phyloP scores from a whole-genome alignment of 2,329 filamentous ascomycete genomes.

The Fusarium sp. region DNA sequence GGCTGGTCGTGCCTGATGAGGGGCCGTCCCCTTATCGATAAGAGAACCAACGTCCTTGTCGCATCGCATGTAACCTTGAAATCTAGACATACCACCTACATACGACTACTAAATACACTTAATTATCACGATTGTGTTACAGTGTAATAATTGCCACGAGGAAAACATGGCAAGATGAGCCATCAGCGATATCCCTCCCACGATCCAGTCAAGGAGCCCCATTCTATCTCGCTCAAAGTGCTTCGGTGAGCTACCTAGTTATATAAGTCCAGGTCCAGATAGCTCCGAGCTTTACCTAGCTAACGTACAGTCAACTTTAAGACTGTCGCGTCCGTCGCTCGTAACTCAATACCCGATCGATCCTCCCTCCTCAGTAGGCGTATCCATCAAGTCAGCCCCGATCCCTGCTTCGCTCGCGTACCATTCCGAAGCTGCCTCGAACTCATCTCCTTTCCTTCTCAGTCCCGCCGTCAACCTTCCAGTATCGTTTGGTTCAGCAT shows the following conservation, averaged over 20 bases:
- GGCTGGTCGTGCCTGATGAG: neutral
- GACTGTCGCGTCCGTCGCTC: conserved; percentile 83
- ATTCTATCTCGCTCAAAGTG: conserved; percentile 82
- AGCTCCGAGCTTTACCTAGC: neutral
- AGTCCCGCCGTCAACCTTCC: conserved; percentile 81
- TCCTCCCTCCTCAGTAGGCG: conserved; percentile 56
- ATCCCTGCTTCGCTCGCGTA: conserved; percentile 79
- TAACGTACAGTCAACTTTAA: conserved; percentile 48
- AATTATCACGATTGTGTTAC: neutral
- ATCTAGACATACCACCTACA: neutral
- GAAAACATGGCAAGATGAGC: conserved; percentile 56
- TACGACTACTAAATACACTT: neutral
- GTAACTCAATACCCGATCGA: conserved; percentile 74
- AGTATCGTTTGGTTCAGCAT: conserved; percentile 90
- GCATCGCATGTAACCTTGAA: neutral
- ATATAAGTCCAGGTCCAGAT: neutral
- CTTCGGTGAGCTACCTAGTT: conserved; percentile 65
- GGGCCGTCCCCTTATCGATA: conserved; percentile 31
- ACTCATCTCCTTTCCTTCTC: conserved; percentile 66
- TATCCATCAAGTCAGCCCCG: conserved; percentile 49
- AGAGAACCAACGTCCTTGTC: conserved; percentile 4
- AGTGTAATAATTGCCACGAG: neutral
- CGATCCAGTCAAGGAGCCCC: conserved; percentile 75
- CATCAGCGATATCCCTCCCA: conserved; percentile 67
- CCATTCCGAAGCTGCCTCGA: conserved; percentile 55